These are phyloP conservation scores for Sporobolomyces roseus DNA, from an alignment of 768 basidiomycete genomes.

Conservation along the genomic window DNA sequence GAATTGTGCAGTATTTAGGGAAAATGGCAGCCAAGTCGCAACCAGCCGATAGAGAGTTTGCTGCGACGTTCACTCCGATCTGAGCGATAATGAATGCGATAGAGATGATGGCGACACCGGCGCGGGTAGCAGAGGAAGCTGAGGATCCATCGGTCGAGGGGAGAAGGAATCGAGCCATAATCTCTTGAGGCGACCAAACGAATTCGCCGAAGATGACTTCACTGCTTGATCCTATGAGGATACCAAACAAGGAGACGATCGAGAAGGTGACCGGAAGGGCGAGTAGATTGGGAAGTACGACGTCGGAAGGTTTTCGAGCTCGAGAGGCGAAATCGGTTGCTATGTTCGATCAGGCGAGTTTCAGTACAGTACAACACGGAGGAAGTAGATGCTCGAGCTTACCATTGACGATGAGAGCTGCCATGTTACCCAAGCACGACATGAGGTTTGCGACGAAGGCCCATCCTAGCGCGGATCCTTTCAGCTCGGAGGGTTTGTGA, in stretches of 20 bases:
- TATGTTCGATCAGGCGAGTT: no score
- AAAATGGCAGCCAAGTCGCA: conserved; percentile 74
- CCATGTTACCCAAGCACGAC: conserved; percentile 68
- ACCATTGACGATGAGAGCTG: conserved; percentile 53
- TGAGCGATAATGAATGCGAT: conserved; percentile 75
- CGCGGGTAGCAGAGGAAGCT: conserved; percentile 21
- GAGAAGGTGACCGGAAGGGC: conserved; percentile 70
- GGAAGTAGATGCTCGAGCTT: not conserved
- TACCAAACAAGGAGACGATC: conserved; percentile 66
- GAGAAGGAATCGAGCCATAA: conserved; percentile 34
- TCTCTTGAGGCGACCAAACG: conserved; percentile 69
- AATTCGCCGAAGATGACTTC: conserved; percentile 63
- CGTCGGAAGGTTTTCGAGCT: conserved; percentile 55
- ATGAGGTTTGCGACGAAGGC: conserved; percentile 67
- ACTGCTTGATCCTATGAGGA: conserved; percentile 74
- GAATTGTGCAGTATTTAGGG: conserved; percentile 77
- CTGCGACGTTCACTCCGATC: conserved; percentile 70
- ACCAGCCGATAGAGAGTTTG: conserved; percentile 73
- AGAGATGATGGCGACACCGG: conserved; percentile 68
- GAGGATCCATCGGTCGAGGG: not conserved
- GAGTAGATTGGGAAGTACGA: conserved; percentile 64
- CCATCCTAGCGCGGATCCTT: conserved; percentile 70
- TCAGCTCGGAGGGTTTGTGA: conserved; percentile 60
- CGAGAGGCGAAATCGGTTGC: conserved; percentile 55
- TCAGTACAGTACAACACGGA: no score